These are phyloP conservation scores for Phytophthora constricta DNA, from an alignment of 352 stramenopile species.

Conservation along the genomic window DNA sequence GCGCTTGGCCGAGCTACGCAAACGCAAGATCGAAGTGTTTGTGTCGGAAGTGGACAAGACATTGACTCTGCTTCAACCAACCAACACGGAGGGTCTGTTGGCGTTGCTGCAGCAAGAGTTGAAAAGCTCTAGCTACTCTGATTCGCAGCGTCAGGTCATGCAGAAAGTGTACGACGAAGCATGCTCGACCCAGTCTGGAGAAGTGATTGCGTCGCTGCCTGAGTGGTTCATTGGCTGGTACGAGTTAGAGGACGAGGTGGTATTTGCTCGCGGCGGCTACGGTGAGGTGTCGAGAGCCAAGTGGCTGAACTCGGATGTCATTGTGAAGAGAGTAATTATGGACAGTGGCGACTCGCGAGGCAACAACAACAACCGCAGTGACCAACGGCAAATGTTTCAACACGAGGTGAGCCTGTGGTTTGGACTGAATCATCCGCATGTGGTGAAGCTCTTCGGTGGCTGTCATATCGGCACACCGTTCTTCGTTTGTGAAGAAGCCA, in stretches of 20 bases:
- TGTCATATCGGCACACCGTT: neutral
- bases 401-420: constrained; percentile 35
- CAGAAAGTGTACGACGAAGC: neutral
- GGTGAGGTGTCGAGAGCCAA: constrained; percentile 9
- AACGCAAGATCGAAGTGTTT: neutral
- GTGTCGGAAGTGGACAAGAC: constrained; percentile 3
- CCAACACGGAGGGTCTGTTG: neutral
- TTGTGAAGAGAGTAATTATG: constrained; percentile 8
- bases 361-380: neutral
- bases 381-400: neutral
- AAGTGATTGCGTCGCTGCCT: neutral
- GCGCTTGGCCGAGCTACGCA: neutral
- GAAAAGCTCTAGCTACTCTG: neutral
- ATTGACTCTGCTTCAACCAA: neutral
- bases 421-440: constrained; percentile 8
- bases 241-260: constrained; percentile 5
- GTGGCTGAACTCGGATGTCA: constrained; percentile 17
- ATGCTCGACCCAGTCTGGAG: neutral
- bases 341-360: neutral
- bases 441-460: neutral
- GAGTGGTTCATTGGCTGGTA: constrained; percentile 13
- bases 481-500: neutral
- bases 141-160: neutral
- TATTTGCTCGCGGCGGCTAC: neutral
- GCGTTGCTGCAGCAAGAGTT: neutral